Conservation (phyloP, 192 early-diverging fungal species). For the Phlyctochytrium arcticum region DNA sequence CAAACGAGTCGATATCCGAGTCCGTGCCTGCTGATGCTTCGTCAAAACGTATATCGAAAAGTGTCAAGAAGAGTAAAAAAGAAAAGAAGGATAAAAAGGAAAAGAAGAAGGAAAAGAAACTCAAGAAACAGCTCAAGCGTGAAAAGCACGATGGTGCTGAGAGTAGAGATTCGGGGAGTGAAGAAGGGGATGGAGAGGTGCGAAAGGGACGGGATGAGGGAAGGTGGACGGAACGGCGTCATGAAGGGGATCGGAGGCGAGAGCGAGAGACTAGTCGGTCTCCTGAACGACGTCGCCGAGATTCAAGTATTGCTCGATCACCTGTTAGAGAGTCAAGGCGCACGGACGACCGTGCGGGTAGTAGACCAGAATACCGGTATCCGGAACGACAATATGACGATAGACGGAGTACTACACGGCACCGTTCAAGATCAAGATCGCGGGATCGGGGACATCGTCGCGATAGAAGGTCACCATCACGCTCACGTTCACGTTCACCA, state of each 20-base stretch:
- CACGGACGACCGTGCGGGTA: too few species aligned
- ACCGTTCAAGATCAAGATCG: too few species aligned
- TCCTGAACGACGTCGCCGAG: neutral
- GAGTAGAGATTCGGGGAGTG: too few species aligned
- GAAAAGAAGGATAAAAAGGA: conserved; percentile 29
- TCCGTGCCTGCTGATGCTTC: conserved; percentile 7
- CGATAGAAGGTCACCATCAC: neutral
- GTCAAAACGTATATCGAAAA: conserved; percentile 1
- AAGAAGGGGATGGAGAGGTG: conserved; percentile 26
- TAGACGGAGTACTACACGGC: too few species aligned
- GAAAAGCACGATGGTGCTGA: neutral
- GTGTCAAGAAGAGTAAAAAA: conserved; percentile 12
- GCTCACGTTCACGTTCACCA: neutral
- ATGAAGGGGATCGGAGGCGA: neutral
- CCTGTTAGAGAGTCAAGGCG: too few species aligned
- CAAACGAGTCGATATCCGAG: neutral
- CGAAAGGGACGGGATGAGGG: neutral
- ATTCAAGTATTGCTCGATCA: too few species aligned
- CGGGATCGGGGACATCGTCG: neutral
- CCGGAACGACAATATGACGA: too few species aligned
- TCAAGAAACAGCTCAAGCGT: conserved; percentile 24
- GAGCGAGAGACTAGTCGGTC: neutral
- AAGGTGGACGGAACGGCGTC: neutral
- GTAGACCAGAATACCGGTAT: too few species aligned
- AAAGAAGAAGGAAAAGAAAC: conserved; percentile 31